Conservation (phyloP, 1,139 yeast species). For the Yamadazyma siamensis region DNA sequence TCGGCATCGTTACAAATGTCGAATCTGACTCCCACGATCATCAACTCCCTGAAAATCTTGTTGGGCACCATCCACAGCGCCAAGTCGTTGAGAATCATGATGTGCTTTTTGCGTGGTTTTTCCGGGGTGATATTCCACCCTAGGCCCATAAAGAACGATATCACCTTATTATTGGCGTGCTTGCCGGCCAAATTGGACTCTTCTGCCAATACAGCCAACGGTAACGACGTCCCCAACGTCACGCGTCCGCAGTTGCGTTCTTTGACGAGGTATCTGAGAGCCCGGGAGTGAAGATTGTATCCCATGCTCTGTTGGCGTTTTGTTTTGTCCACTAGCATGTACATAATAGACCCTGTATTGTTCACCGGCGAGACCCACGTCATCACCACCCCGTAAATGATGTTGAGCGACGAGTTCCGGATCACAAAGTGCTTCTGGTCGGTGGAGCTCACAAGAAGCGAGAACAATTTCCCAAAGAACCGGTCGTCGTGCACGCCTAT, state of each 20-base stretch:
- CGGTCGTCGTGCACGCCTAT: slow-evolving; percentile 25
- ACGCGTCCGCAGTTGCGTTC: slow-evolving; percentile 43
- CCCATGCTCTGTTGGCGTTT: slow-evolving; percentile 60
- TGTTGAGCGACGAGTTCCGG: slow-evolving; percentile 55
- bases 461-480: slow-evolving; percentile 30
- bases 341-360: slow-evolving; percentile 44
- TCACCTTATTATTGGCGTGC: slow-evolving; percentile 18
- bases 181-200: slow-evolving; percentile 17
- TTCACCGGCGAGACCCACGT: slow-evolving; percentile 45
- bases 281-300: slow-evolving; percentile 53
- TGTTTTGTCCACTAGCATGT: slow-evolving; percentile 53
- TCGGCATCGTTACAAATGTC: slow-evolving; percentile 48
- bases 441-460: slow-evolving; percentile 25
- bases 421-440: slow-evolving; percentile 55
- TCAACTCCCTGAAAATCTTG: slow-evolving; percentile 53
- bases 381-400: slow-evolving; percentile 54
- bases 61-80: slow-evolving; percentile 52
- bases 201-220: slow-evolving; percentile 46
- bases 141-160: slow-evolving; percentile 32
- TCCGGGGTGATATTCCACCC: slow-evolving; percentile 33
- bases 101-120: slow-evolving; percentile 20
- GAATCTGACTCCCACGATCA: slow-evolving; percentile 58
- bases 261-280: slow-evolving; percentile 47
- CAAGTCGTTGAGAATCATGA: slow-evolving; percentile 38
- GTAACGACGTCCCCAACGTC: slow-evolving; percentile 51